Conservation (phyloP, 1,284 basidiomycete species). For the Malassezia brasiliensis region DNA sequence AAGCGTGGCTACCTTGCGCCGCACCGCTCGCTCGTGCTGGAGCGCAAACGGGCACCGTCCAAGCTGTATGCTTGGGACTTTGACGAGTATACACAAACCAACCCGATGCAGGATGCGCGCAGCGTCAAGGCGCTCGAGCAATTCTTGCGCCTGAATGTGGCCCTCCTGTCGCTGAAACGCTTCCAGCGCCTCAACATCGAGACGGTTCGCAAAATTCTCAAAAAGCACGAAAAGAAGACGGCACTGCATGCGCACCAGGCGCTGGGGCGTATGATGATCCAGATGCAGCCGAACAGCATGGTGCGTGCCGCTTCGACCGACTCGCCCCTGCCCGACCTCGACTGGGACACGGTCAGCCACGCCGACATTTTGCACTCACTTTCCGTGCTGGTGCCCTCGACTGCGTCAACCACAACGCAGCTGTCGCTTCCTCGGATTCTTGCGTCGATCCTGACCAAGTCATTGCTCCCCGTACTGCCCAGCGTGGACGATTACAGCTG, state of each 20-base stretch:
- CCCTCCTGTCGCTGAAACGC: slow-evolving; percentile 75
- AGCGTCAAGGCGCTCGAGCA: slow-evolving; percentile 54
- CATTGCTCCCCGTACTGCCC: slow-evolving; percentile 71
- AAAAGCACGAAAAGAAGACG: slow-evolving; percentile 87
- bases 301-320: slow-evolving; percentile 7
- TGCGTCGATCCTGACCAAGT: slow-evolving; percentile 74
- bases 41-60: neutral
- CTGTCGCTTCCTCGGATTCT: slow-evolving; percentile 62
- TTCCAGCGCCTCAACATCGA: slow-evolving; percentile 72
- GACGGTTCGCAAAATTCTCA: slow-evolving; percentile 61
- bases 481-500: slow-evolving; percentile 63
- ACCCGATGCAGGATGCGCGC: slow-evolving; percentile 27
- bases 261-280: neutral
- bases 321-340: slow-evolving; percentile 2
- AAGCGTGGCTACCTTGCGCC: slow-evolving; percentile 44
- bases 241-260: slow-evolving; percentile 30
- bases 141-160: slow-evolving; percentile 71
- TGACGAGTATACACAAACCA: slow-evolving; percentile 20
- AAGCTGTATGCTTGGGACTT: slow-evolving; percentile 31
- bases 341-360: slow-evolving; percentile 3
- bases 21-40: neutral
- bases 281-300: slow-evolving; percentile 1
- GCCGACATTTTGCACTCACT: slow-evolving; percentile 6
- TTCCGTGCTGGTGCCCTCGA: slow-evolving; percentile 3
- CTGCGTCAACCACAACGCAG: neutral